Percentiles rank a stretch among this genome's conserved stretches.
These are phyloP conservation scores for Pleoardoris graminearum DNA, from an alignment of 2,329 filamentous ascomycete genomes.

Conservation along the genomic window DNA sequence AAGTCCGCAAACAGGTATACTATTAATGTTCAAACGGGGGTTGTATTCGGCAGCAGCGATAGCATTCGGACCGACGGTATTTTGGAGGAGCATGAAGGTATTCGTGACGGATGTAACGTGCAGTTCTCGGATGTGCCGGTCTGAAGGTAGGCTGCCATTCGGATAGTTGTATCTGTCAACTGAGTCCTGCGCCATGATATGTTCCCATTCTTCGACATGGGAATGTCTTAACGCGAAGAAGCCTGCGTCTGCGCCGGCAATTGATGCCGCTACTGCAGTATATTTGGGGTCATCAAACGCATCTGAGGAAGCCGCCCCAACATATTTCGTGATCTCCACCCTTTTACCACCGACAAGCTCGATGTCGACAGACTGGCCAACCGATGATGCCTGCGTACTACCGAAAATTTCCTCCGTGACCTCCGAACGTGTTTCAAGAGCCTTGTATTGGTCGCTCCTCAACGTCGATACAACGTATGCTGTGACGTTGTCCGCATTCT, in stretches of 20 bases:
- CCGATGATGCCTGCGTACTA: constrained; percentile 61
- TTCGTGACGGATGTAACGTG: constrained; percentile 60
- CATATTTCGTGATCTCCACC: constrained; percentile 65
- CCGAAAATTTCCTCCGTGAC: constrained; percentile 56
- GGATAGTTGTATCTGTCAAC: constrained; percentile 66
- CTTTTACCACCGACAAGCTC: constrained; percentile 57
- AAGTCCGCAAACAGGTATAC: constrained; percentile 69
- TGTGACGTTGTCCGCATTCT: constrained; percentile 64
- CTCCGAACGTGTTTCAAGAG: constrained; percentile 48
- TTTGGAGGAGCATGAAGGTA: constrained; percentile 61
- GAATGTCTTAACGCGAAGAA: constrained; percentile 59
- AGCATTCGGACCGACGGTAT: constrained; percentile 59
- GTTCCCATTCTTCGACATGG: constrained; percentile 65
- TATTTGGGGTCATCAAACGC: constrained; percentile 63
- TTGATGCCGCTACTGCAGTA: constrained; percentile 60
- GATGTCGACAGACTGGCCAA: constrained; percentile 64
- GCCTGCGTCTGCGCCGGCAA: constrained; percentile 55
- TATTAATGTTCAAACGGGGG: constrained; percentile 61
- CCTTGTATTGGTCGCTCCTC: constrained; percentile 51
- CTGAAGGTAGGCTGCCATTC: constrained; percentile 59
- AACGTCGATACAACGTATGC: constrained; percentile 62
- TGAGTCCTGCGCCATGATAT: constrained; percentile 62
- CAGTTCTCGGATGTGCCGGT: constrained; percentile 60
- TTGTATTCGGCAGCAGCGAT: constrained; percentile 54
- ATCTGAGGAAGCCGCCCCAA: constrained; percentile 70